phyloP scores from a whole-genome alignment of 2,329 filamentous ascomycete species.

The Sclerotinia subarctica region DNA sequence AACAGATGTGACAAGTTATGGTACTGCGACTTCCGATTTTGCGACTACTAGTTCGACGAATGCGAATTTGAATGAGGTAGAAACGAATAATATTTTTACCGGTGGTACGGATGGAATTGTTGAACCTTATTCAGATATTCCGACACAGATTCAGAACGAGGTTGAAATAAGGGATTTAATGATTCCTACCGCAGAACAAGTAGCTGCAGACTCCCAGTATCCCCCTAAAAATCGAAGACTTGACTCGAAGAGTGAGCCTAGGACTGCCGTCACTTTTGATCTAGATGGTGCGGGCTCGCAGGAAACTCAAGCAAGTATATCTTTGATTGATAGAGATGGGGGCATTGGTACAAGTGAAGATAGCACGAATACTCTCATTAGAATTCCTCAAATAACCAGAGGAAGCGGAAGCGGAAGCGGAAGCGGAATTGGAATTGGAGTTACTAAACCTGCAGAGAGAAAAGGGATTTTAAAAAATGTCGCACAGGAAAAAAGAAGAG shows the following conservation, averaged over 20 bases:
- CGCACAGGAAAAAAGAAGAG: not conserved
- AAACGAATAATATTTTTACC: not conserved
- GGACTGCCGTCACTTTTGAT: not conserved
- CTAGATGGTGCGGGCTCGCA: not conserved
- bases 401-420: too few relatives aligned
- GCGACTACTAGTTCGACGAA: not conserved
- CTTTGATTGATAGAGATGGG: not conserved
- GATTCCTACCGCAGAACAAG: too few relatives aligned
- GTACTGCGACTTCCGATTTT: not conserved
- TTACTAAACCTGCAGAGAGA: not conserved
- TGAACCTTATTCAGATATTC: not conserved
- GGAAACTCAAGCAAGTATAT: not conserved
- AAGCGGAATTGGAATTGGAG: not conserved
- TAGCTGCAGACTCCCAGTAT: not conserved
- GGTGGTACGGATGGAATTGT: not conserved
- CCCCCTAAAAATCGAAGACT: not conserved
- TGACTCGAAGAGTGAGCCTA: not conserved
- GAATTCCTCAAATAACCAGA: not conserved
- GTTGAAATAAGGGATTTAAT: too few relatives aligned
- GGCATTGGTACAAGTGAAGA: not conserved
- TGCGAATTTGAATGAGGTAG: not conserved
- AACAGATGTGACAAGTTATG: not conserved
- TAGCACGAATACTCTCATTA: not conserved
- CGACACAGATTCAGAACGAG: too few relatives aligned
- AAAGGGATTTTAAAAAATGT: not conserved